Conservation (phyloP, 2,329 filamentous ascomycete genomes). For the Fusarium praegraminearum region DNA sequence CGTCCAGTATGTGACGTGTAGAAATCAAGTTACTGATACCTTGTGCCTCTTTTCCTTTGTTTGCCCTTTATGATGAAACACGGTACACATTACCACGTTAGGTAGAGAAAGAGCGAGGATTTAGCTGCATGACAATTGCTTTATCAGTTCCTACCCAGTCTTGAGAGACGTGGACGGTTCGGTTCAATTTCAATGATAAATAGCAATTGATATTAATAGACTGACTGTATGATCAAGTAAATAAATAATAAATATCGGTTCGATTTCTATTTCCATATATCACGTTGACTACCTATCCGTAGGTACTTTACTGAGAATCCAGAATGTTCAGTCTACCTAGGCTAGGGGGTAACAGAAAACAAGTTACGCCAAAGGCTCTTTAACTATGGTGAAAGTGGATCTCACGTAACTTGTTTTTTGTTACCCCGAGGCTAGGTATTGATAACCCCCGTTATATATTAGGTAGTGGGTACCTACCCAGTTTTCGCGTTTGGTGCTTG, state of each 20-base stretch:
- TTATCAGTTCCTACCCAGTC: not conserved
- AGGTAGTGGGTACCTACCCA: too few species aligned
- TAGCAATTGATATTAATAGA: not conserved
- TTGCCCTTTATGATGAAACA: not conserved
- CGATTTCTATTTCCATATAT: not conserved
- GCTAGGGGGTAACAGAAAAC: too few species aligned
- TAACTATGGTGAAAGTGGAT: too few species aligned
- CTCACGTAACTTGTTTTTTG: too few species aligned
- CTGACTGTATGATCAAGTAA: not conserved
- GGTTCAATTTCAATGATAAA: not conserved
- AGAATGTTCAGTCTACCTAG: too few species aligned
- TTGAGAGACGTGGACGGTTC: not conserved
- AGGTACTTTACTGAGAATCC: not conserved
- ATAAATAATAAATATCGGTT: not conserved
- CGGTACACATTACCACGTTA: not conserved
- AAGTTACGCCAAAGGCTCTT: too few species aligned
- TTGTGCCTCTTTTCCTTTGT: not conserved
- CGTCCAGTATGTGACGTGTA: not conserved
- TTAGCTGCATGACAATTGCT: not conserved
- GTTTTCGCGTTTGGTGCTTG: not conserved
- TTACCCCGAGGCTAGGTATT: too few species aligned
- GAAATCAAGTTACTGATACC: not conserved
- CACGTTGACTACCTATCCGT: too few species aligned
- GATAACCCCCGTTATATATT: too few species aligned
- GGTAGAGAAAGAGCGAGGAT: not conserved